Base-by-base conservation (phyloP, 2,329 filamentous ascomycete genomes). In the Helotiales sp. region DNA sequence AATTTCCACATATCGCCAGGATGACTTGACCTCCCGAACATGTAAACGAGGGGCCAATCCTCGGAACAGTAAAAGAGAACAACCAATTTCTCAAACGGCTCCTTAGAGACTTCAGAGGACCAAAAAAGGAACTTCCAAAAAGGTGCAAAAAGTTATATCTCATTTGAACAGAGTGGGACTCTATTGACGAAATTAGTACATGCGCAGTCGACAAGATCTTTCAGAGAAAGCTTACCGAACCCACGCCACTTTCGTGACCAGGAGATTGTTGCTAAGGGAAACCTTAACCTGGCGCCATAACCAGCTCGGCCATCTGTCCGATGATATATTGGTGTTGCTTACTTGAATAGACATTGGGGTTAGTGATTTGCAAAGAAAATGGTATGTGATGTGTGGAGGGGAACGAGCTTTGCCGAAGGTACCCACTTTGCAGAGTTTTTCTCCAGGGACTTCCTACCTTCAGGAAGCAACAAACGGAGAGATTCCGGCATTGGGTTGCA, bases 161-260 rank as follows among this genome's bases (percentile, higher is more conserved):
- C 49, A n/a, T 28, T 30, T 52, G 49, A 52, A 52, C 49, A 30
- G 49, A 52, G 49, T 52, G 49, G 49, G 49, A 52, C 49, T 52
- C 47, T 50, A 28, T 50, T 50, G 11, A 50, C 47, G 47, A 50
- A 50, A 30, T 50, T 50, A 50, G 47, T 17, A 28, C 20, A 28
- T 28, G 47, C 47, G 47, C 24, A 15, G 47, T 50, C 15, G 47
- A 30, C 28, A 30, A 17, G 1, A 6, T 30, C n/a, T 43, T 15
- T 43, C 13, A 43, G 37, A 43, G 37, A 43, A 43, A 43, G 37
- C 37, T 43, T 43, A 76, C 78, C 76, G 77, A 79, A 79, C 77
- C 76, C 77, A 78, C 76, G 77, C 77, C 74, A 72, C 74, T 78
- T 78, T 76, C 77, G 74, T 72, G 74, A 78, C 76, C 75, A 78